A percentile compares a stretch with the other conserved stretches of the same genome.
Conservation (phyloP, 1,284 basidiomycete species). For the Apiotrichum siamense region DNA sequence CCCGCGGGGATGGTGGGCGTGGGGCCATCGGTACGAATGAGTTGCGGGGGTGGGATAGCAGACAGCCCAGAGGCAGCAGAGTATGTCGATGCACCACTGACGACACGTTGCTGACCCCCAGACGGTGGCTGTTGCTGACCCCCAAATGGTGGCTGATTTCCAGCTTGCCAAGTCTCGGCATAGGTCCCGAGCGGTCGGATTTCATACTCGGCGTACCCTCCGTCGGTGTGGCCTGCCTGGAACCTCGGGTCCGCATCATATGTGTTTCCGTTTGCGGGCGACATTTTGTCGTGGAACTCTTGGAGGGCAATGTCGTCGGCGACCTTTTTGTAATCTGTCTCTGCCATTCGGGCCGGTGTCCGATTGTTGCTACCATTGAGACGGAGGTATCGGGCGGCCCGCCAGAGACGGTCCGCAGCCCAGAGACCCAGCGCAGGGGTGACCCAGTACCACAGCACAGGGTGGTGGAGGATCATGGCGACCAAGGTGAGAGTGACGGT, state of each 20-base stretch:
- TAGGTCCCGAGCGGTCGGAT: conserved; percentile 8
- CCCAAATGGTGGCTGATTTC: not conserved
- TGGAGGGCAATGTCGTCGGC: conserved; percentile 11
- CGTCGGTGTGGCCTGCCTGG: too few species aligned
- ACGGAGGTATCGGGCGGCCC: conserved; percentile 58
- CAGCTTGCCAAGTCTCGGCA: not conserved
- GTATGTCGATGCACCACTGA: not conserved
- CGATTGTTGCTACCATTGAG: conserved; percentile 50
- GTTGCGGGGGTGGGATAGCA: too few species aligned
- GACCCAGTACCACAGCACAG: conserved; percentile 57
- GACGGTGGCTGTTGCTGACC: too few species aligned
- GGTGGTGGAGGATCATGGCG: conserved; percentile 63
- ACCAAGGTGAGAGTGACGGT: conserved; percentile 60
- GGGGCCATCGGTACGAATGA: conserved; percentile 3
- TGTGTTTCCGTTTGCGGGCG: not conserved
- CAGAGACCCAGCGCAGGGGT: conserved; percentile 61
- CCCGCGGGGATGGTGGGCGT: conserved; percentile 36
- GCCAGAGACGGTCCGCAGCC: conserved; percentile 59
- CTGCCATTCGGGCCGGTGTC: not conserved
- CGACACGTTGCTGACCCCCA: not conserved
- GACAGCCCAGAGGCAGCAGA: too few species aligned
- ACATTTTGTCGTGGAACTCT: conserved; percentile 16
- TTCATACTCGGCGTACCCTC: conserved; percentile 4
- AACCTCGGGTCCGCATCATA: too few species aligned
- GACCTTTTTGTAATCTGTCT: not conserved